Percentiles rank a stretch among this genome's conserved stretches.
These are phyloP conservation scores for Yamadazyma triangularis DNA, from an alignment of 1,139 yeast genomes.

Conservation along the genomic window DNA sequence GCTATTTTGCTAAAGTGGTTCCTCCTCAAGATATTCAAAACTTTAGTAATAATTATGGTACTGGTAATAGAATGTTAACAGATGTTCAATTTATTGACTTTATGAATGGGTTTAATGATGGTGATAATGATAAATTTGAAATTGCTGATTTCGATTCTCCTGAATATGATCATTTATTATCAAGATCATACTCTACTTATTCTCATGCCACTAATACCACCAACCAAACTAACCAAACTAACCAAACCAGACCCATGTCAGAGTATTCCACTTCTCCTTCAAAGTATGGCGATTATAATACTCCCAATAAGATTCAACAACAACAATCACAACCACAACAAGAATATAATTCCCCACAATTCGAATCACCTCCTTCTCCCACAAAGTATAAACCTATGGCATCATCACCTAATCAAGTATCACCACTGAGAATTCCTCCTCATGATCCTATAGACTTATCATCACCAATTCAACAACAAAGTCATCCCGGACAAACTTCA, in stretches of 20 bases:
- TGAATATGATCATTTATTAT: conserved; percentile 28
- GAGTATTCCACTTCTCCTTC: not conserved
- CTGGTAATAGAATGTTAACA: conserved; percentile 62
- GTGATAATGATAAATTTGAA: conserved; percentile 16
- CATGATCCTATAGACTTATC: conserved; percentile 1
- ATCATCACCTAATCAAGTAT: not conserved
- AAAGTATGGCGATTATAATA: too few relatives aligned
- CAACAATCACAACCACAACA: too few relatives aligned
- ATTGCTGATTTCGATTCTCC: conserved; percentile 34
- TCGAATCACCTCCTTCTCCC: conserved; percentile 1
- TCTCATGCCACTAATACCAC: conserved; percentile 12
- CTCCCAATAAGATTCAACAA: not conserved
- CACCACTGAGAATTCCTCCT: conserved; percentile 3
- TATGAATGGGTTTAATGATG: conserved; percentile 34
- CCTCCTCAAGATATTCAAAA: conserved; percentile 55
- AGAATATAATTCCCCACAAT: not conserved
- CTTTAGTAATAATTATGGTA: conserved; percentile 54
- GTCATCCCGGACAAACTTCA: too few relatives aligned
- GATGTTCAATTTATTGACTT: conserved; percentile 47
- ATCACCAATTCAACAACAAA: not conserved
- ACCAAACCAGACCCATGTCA: too few relatives aligned
- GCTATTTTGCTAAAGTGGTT: conserved; percentile 64
- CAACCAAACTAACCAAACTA: too few relatives aligned
- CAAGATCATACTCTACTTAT: conserved; percentile 30
- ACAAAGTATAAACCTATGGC: not conserved